Conservation (phyloP, 768 basidiomycete genomes). For the Chalciporus sphaerocephalus region DNA sequence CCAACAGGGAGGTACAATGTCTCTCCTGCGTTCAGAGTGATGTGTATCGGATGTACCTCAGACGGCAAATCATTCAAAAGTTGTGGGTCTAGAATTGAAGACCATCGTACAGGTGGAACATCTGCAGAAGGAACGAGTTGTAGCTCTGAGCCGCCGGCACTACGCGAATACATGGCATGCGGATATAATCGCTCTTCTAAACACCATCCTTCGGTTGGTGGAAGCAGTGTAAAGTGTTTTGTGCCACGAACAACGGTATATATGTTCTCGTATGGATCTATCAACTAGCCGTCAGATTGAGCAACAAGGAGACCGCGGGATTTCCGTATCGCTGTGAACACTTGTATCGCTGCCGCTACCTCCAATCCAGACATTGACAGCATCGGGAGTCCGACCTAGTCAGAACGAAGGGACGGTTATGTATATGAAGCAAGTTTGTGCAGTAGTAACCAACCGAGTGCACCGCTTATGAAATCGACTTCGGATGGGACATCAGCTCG, state of each 20-base stretch:
- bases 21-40: constrained; percentile 68
- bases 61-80: constrained; percentile 42
- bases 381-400: constrained; percentile 67
- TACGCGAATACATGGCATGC: constrained; percentile 59
- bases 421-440: not conserved
- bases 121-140: constrained; percentile 30
- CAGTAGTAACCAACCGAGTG: constrained; percentile 53
- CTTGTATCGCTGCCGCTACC: constrained; percentile 72
- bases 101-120: constrained; percentile 68
- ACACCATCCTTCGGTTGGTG: constrained; percentile 87
- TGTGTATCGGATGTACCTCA: constrained; percentile 58
- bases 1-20: constrained; percentile 86
- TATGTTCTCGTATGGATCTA: constrained; percentile 91
- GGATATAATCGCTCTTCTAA: constrained; percentile 62
- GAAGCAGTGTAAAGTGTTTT: constrained; percentile 82
- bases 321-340: constrained; percentile 70
- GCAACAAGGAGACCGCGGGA: not conserved
- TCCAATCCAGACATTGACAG: constrained; percentile 93
- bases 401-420: not conserved
- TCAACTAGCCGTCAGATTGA: not conserved
- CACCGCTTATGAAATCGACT: constrained; percentile 71
- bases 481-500: constrained; percentile 64
- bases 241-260: constrained; percentile 81
- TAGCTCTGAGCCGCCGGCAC: constrained; percentile 19
- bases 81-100: constrained; percentile 63